Evolutionary conservation across 106 monocot genomes (phyloP), one percentile per base, ranked within the genome.

Genomic region (Chionographis japonica): DNA sequence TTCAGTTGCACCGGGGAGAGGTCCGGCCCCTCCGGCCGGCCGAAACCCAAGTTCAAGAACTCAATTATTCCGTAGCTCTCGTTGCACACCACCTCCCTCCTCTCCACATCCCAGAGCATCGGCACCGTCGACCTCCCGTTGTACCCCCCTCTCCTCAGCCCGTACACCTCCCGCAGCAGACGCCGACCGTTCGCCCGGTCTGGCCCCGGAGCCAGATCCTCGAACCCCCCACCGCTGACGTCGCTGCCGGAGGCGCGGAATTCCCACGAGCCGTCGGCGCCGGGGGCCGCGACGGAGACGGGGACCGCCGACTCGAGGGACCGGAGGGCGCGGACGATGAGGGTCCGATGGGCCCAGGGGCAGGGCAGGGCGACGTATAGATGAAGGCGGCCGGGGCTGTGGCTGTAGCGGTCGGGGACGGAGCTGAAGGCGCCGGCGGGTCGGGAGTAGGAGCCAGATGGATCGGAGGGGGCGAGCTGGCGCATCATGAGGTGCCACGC

Each of bases 401-500:
- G 49, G 69, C 46, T 35, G 72, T 56, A 42, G 70, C 55, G 16
- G 58, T 54, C 53, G 38, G 79, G 69, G 62, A 89, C 76, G 66
- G 80, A 56, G 84, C 84, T 86, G 63, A 97, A 97, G 63, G 75
- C 65, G 62, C 77, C 54, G 40, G 86, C 0, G 27, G 91, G 89
- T 18, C 95, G 91, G 62, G 89, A 80, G 78, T 92, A 97, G 70
- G 84, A 75, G 64, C 88, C 88, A 38, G 85, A 40, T 55, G 88
- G 60, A 51, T 67, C 52, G 60, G 90, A 83, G 40, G 95, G 95
- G 52, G 92, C 95, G 64, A 97, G 92, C 80, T 97, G 95, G 65
- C 89, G 86, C 95, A 97, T 97, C 81, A 97, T 81, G 76, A 97
- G 81, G n/a, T 80, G 86, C 95, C 95, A 97, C 20, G 82, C 66